Conservation (phyloP, 2,329 filamentous ascomycete genomes). For the Fusarium nematophilum region DNA sequence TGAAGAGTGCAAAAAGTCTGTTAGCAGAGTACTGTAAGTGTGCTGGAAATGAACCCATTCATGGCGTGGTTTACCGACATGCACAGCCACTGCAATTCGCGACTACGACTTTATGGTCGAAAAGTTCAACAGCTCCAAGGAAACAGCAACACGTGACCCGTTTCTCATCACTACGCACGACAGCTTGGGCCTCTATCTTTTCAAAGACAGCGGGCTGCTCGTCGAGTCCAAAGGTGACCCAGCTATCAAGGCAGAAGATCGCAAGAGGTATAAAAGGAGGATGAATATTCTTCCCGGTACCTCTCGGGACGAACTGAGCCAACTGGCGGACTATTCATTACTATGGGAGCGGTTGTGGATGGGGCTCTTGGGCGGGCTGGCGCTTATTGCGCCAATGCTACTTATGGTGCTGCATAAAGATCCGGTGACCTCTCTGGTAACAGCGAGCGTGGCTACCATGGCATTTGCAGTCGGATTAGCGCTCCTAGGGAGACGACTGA, state of each 20-base stretch:
- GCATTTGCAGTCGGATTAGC: neutral
- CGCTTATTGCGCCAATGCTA: neutral
- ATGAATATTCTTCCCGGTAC: neutral
- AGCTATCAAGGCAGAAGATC: too few species aligned
- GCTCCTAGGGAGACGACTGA: neutral
- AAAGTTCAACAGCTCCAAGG: neutral
- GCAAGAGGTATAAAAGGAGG: too few species aligned
- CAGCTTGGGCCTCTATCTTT: neutral
- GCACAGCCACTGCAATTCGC: too few species aligned
- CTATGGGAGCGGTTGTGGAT: neutral
- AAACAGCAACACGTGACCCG: neutral
- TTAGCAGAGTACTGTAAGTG: neutral
- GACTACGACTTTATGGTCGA: neutral
- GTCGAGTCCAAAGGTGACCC: neutral
- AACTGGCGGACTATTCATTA: neutral
- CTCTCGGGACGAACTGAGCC: neutral
- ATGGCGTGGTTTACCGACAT: too few species aligned
- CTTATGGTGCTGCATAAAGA: neutral
- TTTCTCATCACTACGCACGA: neutral
- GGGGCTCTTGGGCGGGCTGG: neutral
- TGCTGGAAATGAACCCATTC: neutral
- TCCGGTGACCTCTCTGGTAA: neutral
- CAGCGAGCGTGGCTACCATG: neutral
- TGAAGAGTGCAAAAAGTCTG: neutral
- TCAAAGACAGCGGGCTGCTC: neutral